phyloP scores from a whole-genome alignment of 2,329 filamentous ascomycete species.

The Neofusicoccum sp. region DNA sequence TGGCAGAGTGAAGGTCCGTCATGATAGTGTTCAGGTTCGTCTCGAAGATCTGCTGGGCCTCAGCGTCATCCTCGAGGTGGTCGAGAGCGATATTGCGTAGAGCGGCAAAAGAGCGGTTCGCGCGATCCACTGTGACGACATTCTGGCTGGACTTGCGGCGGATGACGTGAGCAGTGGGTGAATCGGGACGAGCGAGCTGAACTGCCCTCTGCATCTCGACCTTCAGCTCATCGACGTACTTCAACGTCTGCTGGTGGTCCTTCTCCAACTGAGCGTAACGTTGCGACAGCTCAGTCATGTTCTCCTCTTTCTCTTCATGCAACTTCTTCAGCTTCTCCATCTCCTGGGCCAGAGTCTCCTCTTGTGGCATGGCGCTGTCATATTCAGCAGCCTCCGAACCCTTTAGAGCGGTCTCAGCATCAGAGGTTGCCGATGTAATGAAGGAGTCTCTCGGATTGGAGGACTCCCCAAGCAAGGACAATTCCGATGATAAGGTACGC shows the following conservation, averaged over 20 bases:
- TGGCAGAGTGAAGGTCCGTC: constrained; percentile 83
- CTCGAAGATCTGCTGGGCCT: constrained; percentile 89
- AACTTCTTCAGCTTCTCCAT: constrained; percentile 68
- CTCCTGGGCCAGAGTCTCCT: constrained; percentile 55
- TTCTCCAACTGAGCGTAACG: constrained; percentile 82
- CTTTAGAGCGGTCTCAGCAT: constrained; percentile 50
- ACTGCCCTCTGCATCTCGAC: constrained; percentile 79
- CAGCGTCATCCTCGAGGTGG: constrained; percentile 77
- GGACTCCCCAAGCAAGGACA: constrained; percentile 82
- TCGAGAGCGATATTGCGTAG: constrained; percentile 85
- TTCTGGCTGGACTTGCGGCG: constrained; percentile 92
- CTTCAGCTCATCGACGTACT: constrained; percentile 88
- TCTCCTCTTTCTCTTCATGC: constrained; percentile 72
- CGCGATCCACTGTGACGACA: constrained; percentile 81
- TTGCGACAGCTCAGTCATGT: constrained; percentile 68
- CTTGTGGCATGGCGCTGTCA: constrained; percentile 20
- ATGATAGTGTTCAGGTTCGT: constrained; percentile 87
- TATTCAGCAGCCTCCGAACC: constrained; percentile 23
- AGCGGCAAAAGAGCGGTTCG: constrained; percentile 85
- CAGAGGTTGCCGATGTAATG: constrained; percentile 52
- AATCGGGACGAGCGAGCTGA: constrained; percentile 57
- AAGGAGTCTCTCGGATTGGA: constrained; percentile 43
- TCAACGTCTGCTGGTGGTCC: constrained; percentile 76
- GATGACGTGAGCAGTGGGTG: constrained; percentile 72
- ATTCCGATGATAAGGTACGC: constrained; percentile 89